Conservation (phyloP, 345 rosid species). For the Syzygium oleosum region DNA sequence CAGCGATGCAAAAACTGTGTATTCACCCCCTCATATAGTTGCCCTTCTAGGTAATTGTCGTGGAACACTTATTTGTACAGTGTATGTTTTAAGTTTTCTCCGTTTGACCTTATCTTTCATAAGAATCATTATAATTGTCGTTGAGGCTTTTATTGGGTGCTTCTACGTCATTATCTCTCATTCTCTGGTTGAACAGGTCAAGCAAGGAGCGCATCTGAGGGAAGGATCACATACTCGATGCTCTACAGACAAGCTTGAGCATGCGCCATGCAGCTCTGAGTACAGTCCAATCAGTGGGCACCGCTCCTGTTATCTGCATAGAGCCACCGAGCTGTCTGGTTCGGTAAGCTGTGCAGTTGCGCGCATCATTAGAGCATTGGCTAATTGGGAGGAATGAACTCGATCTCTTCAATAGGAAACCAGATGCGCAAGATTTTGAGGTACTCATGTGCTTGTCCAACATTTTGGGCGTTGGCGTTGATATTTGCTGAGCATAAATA, state of each 20-base stretch:
- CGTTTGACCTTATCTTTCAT: background rate
- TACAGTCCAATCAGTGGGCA: background rate
- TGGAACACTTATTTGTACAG: background rate
- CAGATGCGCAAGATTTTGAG: background rate
- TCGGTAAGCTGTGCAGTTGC: background rate
- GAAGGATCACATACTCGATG: background rate
- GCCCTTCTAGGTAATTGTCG: background rate
- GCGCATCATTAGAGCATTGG: background rate
- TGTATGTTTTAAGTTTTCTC: background rate
- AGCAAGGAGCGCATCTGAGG: background rate
- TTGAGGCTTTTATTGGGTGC: background rate
- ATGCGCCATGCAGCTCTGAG: background rate
- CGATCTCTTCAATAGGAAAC: background rate
- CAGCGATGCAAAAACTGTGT: background rate
- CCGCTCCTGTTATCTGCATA: background rate
- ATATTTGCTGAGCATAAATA: background rate
- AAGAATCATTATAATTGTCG: background rate
- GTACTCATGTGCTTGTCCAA: background rate
- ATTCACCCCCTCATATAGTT: background rate
- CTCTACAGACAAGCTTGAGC: background rate
- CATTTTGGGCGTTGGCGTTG: background rate
- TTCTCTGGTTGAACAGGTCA: background rate
- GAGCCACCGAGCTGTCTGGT: background rate
- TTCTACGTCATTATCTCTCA: background rate
- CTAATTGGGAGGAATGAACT: background rate